Evolutionary conservation across 2,329 filamentous ascomycete species (phyloP).

Genomic region (Talaromyces sp.): DNA sequence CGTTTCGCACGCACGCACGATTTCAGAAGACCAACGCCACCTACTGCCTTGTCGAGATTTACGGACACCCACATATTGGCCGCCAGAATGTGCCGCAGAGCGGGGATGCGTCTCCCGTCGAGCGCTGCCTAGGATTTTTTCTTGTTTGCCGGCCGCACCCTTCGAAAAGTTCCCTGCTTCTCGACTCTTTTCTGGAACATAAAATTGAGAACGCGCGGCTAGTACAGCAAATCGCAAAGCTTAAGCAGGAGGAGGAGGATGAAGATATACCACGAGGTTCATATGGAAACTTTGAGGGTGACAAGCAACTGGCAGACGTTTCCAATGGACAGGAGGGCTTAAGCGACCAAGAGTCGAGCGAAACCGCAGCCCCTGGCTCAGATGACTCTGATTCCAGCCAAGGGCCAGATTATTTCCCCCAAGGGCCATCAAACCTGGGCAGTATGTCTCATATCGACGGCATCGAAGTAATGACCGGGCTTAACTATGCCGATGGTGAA

Average conservation of each 20-base stretch:
- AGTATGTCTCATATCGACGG: constrained; percentile 76
- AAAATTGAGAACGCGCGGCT: constrained; percentile 95
- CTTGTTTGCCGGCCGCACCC: constrained; percentile 91
- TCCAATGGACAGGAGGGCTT: constrained; percentile 19
- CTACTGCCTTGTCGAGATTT: constrained; percentile 84
- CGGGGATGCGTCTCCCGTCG: constrained; percentile 62
- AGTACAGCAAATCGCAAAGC: constrained; percentile 78
- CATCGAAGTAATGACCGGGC: constrained; percentile 89
- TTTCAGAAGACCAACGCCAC: constrained; percentile 73
- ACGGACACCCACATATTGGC: constrained; percentile 87
- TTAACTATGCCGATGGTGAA: constrained; percentile 86
- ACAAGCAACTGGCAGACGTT: constrained; percentile 8
- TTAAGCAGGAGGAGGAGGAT: constrained; percentile 82
- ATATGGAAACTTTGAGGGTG: constrained; percentile 36
- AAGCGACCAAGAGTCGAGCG: constrained; percentile 37
- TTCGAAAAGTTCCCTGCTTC: constrained; percentile 78
- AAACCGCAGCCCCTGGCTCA: constrained; percentile 34
- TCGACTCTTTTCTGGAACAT: constrained; percentile 94
- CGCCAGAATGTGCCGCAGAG: constrained; percentile 64
- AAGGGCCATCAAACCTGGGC: constrained; percentile 84
- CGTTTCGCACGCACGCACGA: constrained; percentile 82
- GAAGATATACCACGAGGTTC: constrained; percentile 66
- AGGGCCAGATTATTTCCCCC: constrained; percentile 73
- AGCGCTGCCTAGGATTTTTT: constrained; percentile 85
- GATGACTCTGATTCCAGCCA: constrained; percentile 49